Evolutionary conservation across 129 eudicot species (phyloP).

Genomic region (Mikania micrantha): DNA sequence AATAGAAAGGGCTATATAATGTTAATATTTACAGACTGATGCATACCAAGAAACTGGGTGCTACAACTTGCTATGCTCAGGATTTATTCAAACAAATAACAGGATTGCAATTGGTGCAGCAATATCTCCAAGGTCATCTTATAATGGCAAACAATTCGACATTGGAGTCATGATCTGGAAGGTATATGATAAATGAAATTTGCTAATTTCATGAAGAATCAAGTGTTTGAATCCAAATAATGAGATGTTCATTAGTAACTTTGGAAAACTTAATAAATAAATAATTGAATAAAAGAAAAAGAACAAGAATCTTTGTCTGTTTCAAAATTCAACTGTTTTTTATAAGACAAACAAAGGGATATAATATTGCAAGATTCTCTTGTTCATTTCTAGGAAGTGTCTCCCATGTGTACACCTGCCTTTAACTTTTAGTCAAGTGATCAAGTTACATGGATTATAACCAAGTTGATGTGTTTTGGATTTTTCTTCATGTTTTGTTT

Average conservation of each 20-base stretch:
- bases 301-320: conserved; percentile 14
- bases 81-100: conserved; percentile 86
- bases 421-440: conserved; percentile 13
- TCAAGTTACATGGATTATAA: neutral
- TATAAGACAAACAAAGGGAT: neutral
- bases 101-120: conserved; percentile 98
- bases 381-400: conserved; percentile 21
- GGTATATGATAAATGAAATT: conserved; percentile 33
- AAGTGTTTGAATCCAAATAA: neutral
- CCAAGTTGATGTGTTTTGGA: conserved; percentile 17
- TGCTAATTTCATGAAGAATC: neutral
- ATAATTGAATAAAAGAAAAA: neutral
- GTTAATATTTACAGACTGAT: conserved; percentile 51
- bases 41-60: conserved; percentile 98
- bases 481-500: conserved; percentile 10
- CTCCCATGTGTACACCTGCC: conserved; percentile 29
- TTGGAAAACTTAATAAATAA: neutral
- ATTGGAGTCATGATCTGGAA: conserved; percentile 94
- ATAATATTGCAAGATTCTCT: conserved; percentile 38
- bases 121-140: conserved; percentile 86
- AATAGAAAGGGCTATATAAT: conserved; percentile 4
- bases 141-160: conserved; percentile 67
- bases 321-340: neutral
- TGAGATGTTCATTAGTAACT: neutral
- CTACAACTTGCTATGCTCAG: conserved; percentile 91